A percentile compares a stretch with the other conserved stretches of the same genome.
Conservation (phyloP, 2,329 filamentous ascomycete species). For the Nemania sp. region DNA sequence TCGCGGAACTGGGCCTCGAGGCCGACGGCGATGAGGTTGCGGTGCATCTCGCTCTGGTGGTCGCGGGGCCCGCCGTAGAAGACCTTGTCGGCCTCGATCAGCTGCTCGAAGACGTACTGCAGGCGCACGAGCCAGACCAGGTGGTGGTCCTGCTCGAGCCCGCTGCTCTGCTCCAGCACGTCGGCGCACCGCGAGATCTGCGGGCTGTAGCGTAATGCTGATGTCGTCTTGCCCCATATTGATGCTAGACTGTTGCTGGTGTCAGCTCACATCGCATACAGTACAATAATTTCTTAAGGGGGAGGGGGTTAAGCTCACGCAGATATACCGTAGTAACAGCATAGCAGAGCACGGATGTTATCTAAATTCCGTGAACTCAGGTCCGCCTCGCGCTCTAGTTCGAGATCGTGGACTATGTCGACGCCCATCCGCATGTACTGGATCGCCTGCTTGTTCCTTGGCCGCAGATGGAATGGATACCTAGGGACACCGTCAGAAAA, state of each 20-base stretch:
- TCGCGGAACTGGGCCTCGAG: constrained; percentile 52
- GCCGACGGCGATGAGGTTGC: constrained; percentile 49
- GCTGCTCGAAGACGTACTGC: constrained; percentile 44
- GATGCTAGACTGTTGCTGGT: constrained; percentile 41
- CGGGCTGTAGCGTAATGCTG: constrained; percentile 42
- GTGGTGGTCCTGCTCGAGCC: constrained; percentile 45
- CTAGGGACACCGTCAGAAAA: constrained; percentile 43
- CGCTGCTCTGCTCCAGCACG: constrained; percentile 44
- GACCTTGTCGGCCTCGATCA: constrained; percentile 37
- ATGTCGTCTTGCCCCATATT: constrained; percentile 44
- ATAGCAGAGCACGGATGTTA: constrained; percentile 50
- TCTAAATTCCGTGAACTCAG: constrained; percentile 42
- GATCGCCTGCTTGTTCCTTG: constrained; percentile 52
- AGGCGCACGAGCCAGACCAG: constrained; percentile 50
- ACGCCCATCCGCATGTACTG: constrained; percentile 57
- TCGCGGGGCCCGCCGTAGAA: constrained; percentile 30
- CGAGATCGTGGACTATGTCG: constrained; percentile 54
- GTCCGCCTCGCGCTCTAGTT: constrained; percentile 48
- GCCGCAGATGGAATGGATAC: constrained; percentile 59
- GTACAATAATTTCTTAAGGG: too few relatives aligned
- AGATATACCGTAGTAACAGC: constrained; percentile 49
- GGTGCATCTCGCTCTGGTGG: constrained; percentile 45
- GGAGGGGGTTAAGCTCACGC: too few relatives aligned
- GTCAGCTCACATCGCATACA: not conserved
- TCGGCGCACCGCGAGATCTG: constrained; percentile 53